Evolutionary conservation across 176 grass and related monocot genomes (phyloP).

Genomic region (Typha latifolia): DNA sequence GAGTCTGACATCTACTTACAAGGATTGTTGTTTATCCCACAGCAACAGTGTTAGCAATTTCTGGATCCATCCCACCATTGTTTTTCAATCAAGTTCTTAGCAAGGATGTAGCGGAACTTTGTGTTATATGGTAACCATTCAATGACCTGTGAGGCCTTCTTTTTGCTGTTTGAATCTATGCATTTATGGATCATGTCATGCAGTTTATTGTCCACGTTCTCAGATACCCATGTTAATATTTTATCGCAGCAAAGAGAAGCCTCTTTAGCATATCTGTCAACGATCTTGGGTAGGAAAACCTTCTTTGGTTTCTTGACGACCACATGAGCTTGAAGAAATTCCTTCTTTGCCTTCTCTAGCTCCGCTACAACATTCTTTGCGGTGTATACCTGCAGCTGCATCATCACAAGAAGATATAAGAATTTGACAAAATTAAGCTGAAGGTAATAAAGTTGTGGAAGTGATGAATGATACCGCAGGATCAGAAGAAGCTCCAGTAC

Average conservation of each 20-base stretch:
- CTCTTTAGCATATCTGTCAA: conserved; percentile 74
- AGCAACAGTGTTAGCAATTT: not conserved
- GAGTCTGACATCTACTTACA: not conserved
- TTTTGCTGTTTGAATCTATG: conserved; percentile 22
- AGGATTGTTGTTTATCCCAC: not conserved
- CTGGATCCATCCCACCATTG: conserved; percentile 14
- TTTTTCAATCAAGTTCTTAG: conserved; percentile 45
- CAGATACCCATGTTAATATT: conserved; percentile 45
- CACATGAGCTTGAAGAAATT: conserved; percentile 65
- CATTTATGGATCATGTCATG: conserved; percentile 39
- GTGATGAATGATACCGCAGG: conserved; percentile 46
- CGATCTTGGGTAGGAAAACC: conserved; percentile 56
- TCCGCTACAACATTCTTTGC: conserved; percentile 62
- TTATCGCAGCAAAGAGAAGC: conserved; percentile 36
- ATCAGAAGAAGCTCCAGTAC: conserved; percentile 77
- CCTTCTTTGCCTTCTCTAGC: conserved; percentile 74
- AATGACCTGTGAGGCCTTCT: conserved; percentile 62
- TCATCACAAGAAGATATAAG: conserved; percentile 6
- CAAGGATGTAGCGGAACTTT: conserved; percentile 66
- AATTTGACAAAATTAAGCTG: not conserved
- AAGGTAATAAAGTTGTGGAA: not conserved
- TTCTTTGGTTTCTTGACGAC: conserved; percentile 59
- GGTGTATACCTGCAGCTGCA: conserved; percentile 78
- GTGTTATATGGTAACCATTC: conserved; percentile 92
- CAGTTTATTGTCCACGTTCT: conserved; percentile 38